phyloP scores from a whole-genome alignment of 1,139 yeast genomes.

The Magnusiomyces fungicola region DNA sequence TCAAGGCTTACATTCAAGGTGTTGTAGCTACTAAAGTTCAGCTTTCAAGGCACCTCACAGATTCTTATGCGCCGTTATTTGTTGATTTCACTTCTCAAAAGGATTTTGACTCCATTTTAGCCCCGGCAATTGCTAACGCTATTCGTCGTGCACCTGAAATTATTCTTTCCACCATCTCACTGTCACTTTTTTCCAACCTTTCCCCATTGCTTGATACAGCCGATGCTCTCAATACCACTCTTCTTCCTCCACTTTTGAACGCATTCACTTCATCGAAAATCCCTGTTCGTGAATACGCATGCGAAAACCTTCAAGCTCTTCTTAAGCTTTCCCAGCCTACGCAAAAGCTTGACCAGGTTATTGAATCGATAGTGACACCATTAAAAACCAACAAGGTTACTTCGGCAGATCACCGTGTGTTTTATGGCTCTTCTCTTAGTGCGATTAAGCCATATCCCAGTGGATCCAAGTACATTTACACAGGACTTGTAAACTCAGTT shows the following conservation, averaged over 20 bases:
- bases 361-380: constrained; percentile 49
- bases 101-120: constrained; percentile 38
- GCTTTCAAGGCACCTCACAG: constrained; percentile 23
- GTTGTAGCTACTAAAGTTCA: constrained; percentile 29
- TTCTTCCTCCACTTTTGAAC: constrained; percentile 52
- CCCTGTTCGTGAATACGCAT: constrained; percentile 49
- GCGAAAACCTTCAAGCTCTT: constrained; percentile 34
- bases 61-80: constrained; percentile 38
- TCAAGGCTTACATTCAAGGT: constrained; percentile 24
- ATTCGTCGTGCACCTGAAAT: constrained; percentile 76
- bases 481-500: constrained; percentile 44
- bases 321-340: constrained; percentile 20
- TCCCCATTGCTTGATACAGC: constrained; percentile 35
- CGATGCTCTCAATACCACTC: constrained; percentile 40
- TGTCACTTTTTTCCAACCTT: constrained; percentile 41
- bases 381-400: constrained; percentile 40
- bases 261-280: constrained; percentile 70
- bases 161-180: constrained; percentile 48
- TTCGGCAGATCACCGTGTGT: constrained; percentile 58
- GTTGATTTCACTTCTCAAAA: constrained; percentile 39
- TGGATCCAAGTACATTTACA: constrained; percentile 36
- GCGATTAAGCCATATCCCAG: constrained; percentile 21
- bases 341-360: constrained; percentile 30
- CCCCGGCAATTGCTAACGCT: constrained; percentile 68
- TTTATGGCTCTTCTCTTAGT: constrained; percentile 39